phyloP scores from a whole-genome alignment of 2,329 filamentous ascomycete genomes.

The Paraconiothyrium sp. region DNA sequence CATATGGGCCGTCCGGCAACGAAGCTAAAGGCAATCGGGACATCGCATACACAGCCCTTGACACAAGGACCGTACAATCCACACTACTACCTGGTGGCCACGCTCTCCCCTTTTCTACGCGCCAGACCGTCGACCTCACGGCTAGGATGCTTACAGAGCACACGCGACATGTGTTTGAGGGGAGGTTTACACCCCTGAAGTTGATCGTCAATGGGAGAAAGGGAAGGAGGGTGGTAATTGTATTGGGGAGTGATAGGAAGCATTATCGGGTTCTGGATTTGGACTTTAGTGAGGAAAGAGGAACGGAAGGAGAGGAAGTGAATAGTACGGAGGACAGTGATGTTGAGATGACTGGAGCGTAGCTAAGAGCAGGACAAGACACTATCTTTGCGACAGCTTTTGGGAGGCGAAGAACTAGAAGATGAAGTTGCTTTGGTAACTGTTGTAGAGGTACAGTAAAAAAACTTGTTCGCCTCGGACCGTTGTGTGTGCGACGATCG shows the following conservation, averaged over 20 bases:
- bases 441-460: neutral
- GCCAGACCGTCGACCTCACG: slow-evolving; percentile 16
- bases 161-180: slow-evolving; percentile 60
- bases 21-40: neutral
- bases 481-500: neutral
- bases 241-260: slow-evolving; percentile 63
- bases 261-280: slow-evolving; percentile 67
- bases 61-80: neutral
- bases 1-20: slow-evolving; percentile 24
- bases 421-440: neutral
- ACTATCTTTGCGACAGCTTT: neutral
- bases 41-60: slow-evolving; percentile 17
- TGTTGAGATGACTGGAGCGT: slow-evolving; percentile 29
- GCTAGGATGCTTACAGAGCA: slow-evolving; percentile 26
- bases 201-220: slow-evolving; percentile 66
- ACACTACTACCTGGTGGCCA: slow-evolving; percentile 19
- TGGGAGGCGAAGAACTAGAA: neutral
- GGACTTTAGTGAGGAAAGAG: slow-evolving; percentile 48
- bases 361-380: neutral
- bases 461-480: neutral
- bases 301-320: slow-evolving; percentile 19
- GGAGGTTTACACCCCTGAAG: slow-evolving; percentile 58
- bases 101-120: slow-evolving; percentile 6
- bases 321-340: slow-evolving; percentile 20
- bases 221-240: slow-evolving; percentile 62